A percentile compares a stretch with the other conserved stretches of the same genome.
phyloP scores from a whole-genome alignment of 805 yeast genomes.

The Teunomyces barrocoloradensis region DNA sequence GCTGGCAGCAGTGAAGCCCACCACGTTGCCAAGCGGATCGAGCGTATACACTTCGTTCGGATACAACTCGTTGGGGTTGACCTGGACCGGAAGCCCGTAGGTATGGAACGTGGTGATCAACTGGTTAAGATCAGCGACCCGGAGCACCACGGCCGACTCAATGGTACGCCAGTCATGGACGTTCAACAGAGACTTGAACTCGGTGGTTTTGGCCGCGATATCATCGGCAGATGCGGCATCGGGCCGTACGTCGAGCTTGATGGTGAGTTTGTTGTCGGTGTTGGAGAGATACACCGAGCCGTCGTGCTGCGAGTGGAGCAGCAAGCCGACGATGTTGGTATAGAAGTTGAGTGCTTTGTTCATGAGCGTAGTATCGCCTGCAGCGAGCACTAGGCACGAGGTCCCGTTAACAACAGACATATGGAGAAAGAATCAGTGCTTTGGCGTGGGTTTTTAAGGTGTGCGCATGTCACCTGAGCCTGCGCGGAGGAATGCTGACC shows the following conservation, averaged over 20 bases:
- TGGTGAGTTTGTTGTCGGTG: slow-evolving; percentile 17
- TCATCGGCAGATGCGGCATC: slow-evolving; percentile 11
- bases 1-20: slow-evolving; percentile 70
- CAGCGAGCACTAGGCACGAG: slow-evolving; percentile 50
- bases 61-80: slow-evolving; percentile 66
- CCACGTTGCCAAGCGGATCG: slow-evolving; percentile 80
- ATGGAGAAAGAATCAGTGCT: slow-evolving; percentile 3
- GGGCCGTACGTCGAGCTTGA: slow-evolving; percentile 18
- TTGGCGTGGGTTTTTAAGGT: not conserved
- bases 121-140: slow-evolving; percentile 39
- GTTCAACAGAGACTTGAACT: slow-evolving; percentile 15
- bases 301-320: slow-evolving; percentile 19
- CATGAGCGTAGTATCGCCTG: slow-evolving; percentile 46
- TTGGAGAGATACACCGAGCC: slow-evolving; percentile 21
- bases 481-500: slow-evolving; percentile 2
- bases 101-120: slow-evolving; percentile 33
- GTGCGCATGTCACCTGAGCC: slow-evolving; percentile 1
- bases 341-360: slow-evolving; percentile 56
- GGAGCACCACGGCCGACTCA: slow-evolving; percentile 45
- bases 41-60: slow-evolving; percentile 74
- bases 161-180: slow-evolving; percentile 50
- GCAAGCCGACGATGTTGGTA: slow-evolving; percentile 31
- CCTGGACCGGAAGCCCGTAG: slow-evolving; percentile 43
- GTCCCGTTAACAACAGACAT: slow-evolving; percentile 55
- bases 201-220: slow-evolving; percentile 14